These are phyloP conservation scores for Sanghuangporus sanghuang DNA, from an alignment of 1,284 basidiomycete genomes.

Conservation along the genomic window DNA sequence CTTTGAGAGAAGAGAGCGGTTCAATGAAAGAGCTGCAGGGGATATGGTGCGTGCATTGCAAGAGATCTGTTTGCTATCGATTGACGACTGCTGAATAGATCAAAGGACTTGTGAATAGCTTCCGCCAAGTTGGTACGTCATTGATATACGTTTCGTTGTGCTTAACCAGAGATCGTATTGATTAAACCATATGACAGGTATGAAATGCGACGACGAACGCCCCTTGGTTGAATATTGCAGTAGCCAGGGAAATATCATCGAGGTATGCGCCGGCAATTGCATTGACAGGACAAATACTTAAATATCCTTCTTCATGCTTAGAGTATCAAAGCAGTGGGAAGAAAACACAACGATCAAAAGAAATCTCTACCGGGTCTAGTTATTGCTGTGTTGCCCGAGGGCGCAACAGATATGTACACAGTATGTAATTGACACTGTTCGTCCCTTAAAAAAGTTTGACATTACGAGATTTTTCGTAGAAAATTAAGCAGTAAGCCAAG, in stretches of 20 bases:
- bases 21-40: constrained; percentile 37
- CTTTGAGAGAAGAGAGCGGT: constrained; percentile 55
- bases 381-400: constrained; percentile 67
- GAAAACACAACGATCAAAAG: constrained; percentile 31
- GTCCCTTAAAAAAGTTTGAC: neutral
- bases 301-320: constrained; percentile 17
- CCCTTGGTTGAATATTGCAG: constrained; percentile 46
- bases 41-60: constrained; percentile 32
- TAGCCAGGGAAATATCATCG: constrained; percentile 46
- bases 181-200: constrained; percentile 36
- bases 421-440: constrained; percentile 24
- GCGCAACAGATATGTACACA: constrained; percentile 67
- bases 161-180: neutral
- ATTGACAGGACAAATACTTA: neutral
- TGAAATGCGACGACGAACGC: constrained; percentile 37
- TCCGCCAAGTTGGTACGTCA: constrained; percentile 50
- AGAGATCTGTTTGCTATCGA: neutral
- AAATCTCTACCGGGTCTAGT: constrained; percentile 47
- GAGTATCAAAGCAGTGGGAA: constrained; percentile 47
- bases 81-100: constrained; percentile 26
- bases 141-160: neutral
- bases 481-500: constrained; percentile 63
- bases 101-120: constrained; percentile 39
- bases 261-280: constrained; percentile 29
- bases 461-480: neutral